Evolutionary conservation across 257 asterid species (phyloP).

Genomic region (Cordia subcordata): DNA sequence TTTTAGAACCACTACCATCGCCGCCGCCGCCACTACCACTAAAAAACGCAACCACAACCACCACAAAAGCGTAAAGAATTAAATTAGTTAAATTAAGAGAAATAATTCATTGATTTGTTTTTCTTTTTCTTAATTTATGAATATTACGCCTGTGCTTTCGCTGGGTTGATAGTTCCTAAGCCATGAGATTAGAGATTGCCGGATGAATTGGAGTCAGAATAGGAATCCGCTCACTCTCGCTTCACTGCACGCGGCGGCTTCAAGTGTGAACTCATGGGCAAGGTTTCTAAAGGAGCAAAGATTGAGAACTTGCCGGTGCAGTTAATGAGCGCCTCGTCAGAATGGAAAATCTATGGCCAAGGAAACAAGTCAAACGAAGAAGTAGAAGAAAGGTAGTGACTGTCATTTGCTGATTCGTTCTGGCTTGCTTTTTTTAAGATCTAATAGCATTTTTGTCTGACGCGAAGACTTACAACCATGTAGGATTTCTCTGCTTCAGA

Average conservation of each 20-base stretch:
- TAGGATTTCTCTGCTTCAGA: too few species aligned
- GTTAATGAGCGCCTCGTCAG: slow-evolving; percentile 48
- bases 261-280: slow-evolving; percentile 31
- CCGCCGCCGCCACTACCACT: too few species aligned
- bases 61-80: too few species aligned
- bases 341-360: slow-evolving; percentile 56
- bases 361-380: slow-evolving; percentile 21
- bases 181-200: slow-evolving; percentile 36
- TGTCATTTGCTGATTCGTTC: too few species aligned
- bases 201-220: slow-evolving; percentile 30
- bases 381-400: not conserved
- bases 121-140: not conserved
- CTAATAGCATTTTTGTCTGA: too few species aligned
- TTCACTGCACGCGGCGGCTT: slow-evolving; percentile 41
- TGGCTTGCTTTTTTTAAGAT: too few species aligned
- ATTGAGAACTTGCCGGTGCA: slow-evolving; percentile 70
- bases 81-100: not conserved
- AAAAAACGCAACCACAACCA: too few species aligned
- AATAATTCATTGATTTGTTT: not conserved
- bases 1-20: too few species aligned
- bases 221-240: slow-evolving; percentile 67
- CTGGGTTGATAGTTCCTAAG: slow-evolving; percentile 35
- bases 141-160: slow-evolving; percentile 68
- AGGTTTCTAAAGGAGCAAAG: slow-evolving; percentile 34
- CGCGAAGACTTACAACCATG: too few species aligned